Evolutionary conservation across 768 basidiomycete species (phyloP).

Genomic region (Lyophyllum decastes): DNA sequence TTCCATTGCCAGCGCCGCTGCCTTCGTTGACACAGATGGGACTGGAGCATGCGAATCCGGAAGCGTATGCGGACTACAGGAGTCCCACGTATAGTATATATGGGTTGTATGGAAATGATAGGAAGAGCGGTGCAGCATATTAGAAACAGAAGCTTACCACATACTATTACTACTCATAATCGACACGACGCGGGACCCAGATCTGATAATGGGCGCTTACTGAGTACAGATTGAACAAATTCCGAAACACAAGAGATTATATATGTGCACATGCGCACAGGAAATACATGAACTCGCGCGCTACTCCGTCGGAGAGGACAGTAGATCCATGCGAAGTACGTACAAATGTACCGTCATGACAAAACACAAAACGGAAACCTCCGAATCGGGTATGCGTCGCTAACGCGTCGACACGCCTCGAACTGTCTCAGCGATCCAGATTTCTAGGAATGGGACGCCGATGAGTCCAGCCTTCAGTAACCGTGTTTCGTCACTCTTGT

Average conservation of each 20-base stretch:
- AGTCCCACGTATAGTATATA: constrained; percentile 87
- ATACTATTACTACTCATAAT: neutral
- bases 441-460: neutral
- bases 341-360: neutral
- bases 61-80: constrained; percentile 65
- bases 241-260: no score
- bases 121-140: constrained; percentile 43
- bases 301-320: neutral
- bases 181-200: neutral
- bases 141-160: neutral
- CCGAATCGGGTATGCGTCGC: constrained; percentile 1
- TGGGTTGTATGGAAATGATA: constrained; percentile 65
- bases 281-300: neutral
- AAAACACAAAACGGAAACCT: neutral
- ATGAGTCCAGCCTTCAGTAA: neutral
- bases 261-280: neutral
- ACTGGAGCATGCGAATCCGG: constrained; percentile 60
- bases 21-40: constrained; percentile 81
- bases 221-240: no score
- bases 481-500: neutral
- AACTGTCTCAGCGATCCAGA: neutral
- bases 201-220: no score
- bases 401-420: constrained; percentile 4
- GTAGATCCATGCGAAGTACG: neutral
- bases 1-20: constrained; percentile 76